These are phyloP conservation scores for Linderina pennispora DNA, from an alignment of 192 early-diverging fungal species.

Conservation along the genomic window DNA sequence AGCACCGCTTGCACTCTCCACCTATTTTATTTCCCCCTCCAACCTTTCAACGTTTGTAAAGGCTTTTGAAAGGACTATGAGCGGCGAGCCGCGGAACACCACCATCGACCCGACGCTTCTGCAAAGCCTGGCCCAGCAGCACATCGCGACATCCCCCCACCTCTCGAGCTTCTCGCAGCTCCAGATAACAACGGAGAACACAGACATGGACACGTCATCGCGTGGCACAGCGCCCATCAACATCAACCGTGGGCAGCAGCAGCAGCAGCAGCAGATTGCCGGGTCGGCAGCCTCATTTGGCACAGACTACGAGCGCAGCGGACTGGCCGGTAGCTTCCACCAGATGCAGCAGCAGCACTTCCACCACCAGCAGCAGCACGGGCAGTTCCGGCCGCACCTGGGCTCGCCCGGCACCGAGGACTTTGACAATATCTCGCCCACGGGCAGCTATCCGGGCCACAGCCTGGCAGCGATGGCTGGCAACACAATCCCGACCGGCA, in stretches of 20 bases:
- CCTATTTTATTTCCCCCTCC: too few species aligned
- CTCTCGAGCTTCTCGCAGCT: slow-evolving; percentile 43
- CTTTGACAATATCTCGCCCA: slow-evolving; percentile 28
- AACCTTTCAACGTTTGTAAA: too few species aligned
- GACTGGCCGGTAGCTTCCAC: slow-evolving; percentile 43
- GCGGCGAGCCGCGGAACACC: slow-evolving; percentile 41
- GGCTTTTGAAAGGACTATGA: slow-evolving; percentile 36
- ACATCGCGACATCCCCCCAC: slow-evolving; percentile 25
- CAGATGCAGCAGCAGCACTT: slow-evolving; percentile 45
- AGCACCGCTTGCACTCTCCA: too few species aligned
- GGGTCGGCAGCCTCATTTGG: slow-evolving; percentile 34
- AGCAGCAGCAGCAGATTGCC: slow-evolving; percentile 22
- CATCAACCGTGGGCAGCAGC: slow-evolving; percentile 28
- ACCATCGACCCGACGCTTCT: slow-evolving; percentile 42
- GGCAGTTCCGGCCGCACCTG: slow-evolving; percentile 38
- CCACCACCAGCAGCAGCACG: slow-evolving; percentile 15
- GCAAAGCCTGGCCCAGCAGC: slow-evolving; percentile 42
- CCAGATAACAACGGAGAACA: slow-evolving; percentile 20
- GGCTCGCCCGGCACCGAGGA: slow-evolving; percentile 33
- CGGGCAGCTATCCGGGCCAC: slow-evolving; percentile 28
- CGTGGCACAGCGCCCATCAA: slow-evolving; percentile 37
- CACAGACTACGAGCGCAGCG: slow-evolving; percentile 41
- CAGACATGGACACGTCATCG: slow-evolving; percentile 20
- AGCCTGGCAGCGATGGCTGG: slow-evolving; percentile 35
- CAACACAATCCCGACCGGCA: slow-evolving; percentile 32